phyloP scores from a whole-genome alignment of 768 basidiomycete genomes.

The Tricholoma sp. region DNA sequence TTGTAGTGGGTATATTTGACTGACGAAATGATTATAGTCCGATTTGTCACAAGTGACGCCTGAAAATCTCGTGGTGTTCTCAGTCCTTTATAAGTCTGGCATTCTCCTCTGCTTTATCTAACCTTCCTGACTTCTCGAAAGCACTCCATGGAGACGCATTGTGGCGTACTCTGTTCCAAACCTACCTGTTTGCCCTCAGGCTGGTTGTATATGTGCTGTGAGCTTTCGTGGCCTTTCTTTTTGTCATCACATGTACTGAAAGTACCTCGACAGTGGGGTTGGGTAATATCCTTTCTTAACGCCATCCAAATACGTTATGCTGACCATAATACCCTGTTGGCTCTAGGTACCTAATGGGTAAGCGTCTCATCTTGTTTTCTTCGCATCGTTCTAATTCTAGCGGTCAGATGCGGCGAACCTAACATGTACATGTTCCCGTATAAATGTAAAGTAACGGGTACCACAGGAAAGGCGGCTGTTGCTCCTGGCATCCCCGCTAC shows the following conservation, averaged over 20 bases:
- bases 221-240: conserved; percentile 14
- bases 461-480: conserved; percentile 34
- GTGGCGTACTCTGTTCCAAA: conserved; percentile 43
- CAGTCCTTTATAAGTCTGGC: conserved; percentile 41
- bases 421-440: conserved; percentile 48
- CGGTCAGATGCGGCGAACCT: conserved; percentile 41
- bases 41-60: conserved; percentile 41
- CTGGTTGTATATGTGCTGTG: conserved; percentile 49
- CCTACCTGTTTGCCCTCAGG: conserved; percentile 44
- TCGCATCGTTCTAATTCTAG: background rate
- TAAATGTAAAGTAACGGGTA: conserved; percentile 41
- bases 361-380: background rate
- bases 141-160: conserved; percentile 48
- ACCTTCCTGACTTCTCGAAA: conserved; percentile 11
- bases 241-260: conserved; percentile 1
- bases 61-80: conserved; percentile 48
- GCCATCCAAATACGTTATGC: background rate
- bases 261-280: conserved; percentile 39
- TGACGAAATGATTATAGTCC: conserved; percentile 26
- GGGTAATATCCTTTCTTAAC: conserved; percentile 30
- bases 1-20: background rate
- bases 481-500: conserved; percentile 37
- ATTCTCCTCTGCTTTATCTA: too few relatives aligned
- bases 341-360: conserved; percentile 36
- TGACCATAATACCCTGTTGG: conserved; percentile 1